Base-by-base conservation (phyloP, 108 stramenopile genomes). In the Cyclotella kingstonii region DNA sequence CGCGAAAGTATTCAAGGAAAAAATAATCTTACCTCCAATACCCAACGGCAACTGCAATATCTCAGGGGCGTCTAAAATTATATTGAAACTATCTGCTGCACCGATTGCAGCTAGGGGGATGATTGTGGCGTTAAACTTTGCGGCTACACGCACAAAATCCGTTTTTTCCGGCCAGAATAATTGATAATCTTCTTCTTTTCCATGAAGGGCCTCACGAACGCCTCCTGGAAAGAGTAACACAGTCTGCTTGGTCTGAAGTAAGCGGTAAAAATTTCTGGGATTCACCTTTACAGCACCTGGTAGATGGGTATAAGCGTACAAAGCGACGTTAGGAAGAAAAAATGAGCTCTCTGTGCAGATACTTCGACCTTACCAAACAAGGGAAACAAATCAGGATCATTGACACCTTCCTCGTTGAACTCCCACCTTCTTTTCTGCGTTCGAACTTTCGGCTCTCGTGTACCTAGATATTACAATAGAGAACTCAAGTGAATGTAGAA, bases 201-300 rank as follows among this genome's bases (percentile, higher is more conserved):
- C 79, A 35, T 95, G 89, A n/a, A 84, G 77, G 0, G 85, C 94
- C 67, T 97, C 95, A 21, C 77, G 46, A 0, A 85, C 94, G 28
- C 97, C 97, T 31, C 97, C 97, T 10, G 97, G 97, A 63, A 93
- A 97, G 10, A 97, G 83, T 33, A 97, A 57, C 4, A 73, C 84
- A 34, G 83, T 78, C 67, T 95, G 91, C 14, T 81, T 81, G 0
- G 86, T 74, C 63, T 95, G 84, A 62, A 97, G 63, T 7, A 97
- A 79, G 33, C 84, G 76, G 47, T 89, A 93, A 77, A 88, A 93
- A 61, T 96, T 96, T 15, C 83, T 58, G 11, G 96, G 96, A 3
- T 90, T 79, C 26, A 97, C 96, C 67, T 76, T 86, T 22, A 97
- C 95, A 10, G 95, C 95, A 23, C 55, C 55, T 56, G n/a, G n/a